Evolutionary conservation across 495 filamentous ascomycete species (phyloP).

Genomic region (Daldinia caldariorum): DNA sequence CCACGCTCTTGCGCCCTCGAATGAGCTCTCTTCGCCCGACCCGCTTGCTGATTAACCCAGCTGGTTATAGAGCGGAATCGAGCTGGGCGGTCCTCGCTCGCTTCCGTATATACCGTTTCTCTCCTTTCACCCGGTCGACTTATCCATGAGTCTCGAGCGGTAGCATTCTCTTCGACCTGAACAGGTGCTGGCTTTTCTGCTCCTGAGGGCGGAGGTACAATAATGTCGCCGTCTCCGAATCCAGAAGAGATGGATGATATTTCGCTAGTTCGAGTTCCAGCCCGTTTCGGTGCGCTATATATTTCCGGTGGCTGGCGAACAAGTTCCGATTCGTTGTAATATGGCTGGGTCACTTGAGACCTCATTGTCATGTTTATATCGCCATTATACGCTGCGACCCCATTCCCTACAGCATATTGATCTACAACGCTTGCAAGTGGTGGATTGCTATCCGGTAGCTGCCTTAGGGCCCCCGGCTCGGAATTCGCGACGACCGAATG

Average conservation of each 20-base stretch:
- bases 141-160: conserved; percentile 54
- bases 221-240: conserved; percentile 63
- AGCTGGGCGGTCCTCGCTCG: conserved; percentile 60
- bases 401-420: conserved; percentile 20
- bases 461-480: conserved; percentile 26
- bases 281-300: conserved; percentile 46
- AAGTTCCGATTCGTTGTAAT: conserved; percentile 53
- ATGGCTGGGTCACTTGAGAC: conserved; percentile 46
- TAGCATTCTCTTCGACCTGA: conserved; percentile 16
- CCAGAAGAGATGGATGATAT: conserved; percentile 65
- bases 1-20: conserved; percentile 41
- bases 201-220: conserved; percentile 48
- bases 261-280: conserved; percentile 50
- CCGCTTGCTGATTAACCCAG: conserved; percentile 70
- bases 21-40: conserved; percentile 51
- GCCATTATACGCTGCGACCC: conserved; percentile 17
- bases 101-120: conserved; percentile 59
- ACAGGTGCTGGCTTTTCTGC: conserved; percentile 18
- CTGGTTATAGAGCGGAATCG: conserved; percentile 66
- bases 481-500: conserved; percentile 25
- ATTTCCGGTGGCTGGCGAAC: conserved; percentile 49
- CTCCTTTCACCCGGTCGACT: conserved; percentile 45
- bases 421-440: conserved; percentile 18
- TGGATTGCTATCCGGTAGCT: conserved; percentile 12
- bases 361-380: conserved; percentile 40